Evolutionary conservation across 2,329 filamentous ascomycete genomes (phyloP), one percentile per base, ranked within the genome.

Genomic region (Fusarium armeniacum): DNA sequence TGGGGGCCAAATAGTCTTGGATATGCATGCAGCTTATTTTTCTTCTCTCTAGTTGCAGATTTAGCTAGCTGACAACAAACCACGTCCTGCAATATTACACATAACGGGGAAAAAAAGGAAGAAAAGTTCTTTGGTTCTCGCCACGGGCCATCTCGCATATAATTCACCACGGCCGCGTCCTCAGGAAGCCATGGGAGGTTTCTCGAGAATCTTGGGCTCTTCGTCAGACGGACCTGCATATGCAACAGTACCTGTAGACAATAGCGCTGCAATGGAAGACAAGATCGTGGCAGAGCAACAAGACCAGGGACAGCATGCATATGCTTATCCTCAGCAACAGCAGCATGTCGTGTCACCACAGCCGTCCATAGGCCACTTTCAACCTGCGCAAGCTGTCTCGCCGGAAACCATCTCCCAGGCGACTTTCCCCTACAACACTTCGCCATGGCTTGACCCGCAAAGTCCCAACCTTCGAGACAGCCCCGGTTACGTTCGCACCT

Each of bases 391-490:
- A 18, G 26, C 53, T 6, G 20, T 69, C 15, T 69, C 65, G 2
- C 58, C 58, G 3, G 43, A 49, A 6, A 43, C 46, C 15, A 33
- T 61, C 18, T 15, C 58, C 5, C 60, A 15, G 4, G 33, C 30
- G 8, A 41, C 40, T 1, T 62, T 46, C 12, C 33, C 41, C 28
- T 15, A 28, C 20, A 44, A 45, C n/a, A 32, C n/a, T 1, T 43
- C 57, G 1, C 20, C 61, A 51, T 69, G 65, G 60, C 20, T 61
- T 36, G 65, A 69, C 16, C 65, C 65, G 1, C 62, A 53, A 13
- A 69, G 65, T 15, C 65, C 65, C 1, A 24, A 56, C 12, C 53
- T 61, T 13, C 65, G 59, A n/a, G 65, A 69, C 3, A 36, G n/a
- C n/a, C 32, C 54, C 5, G 28, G 32, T 10, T 69, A 44, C 18